Evolutionary conservation across 495 filamentous ascomycete genomes (phyloP), one percentile per base, ranked within the genome.

Genomic region (Talaromyces wortmannii): DNA sequence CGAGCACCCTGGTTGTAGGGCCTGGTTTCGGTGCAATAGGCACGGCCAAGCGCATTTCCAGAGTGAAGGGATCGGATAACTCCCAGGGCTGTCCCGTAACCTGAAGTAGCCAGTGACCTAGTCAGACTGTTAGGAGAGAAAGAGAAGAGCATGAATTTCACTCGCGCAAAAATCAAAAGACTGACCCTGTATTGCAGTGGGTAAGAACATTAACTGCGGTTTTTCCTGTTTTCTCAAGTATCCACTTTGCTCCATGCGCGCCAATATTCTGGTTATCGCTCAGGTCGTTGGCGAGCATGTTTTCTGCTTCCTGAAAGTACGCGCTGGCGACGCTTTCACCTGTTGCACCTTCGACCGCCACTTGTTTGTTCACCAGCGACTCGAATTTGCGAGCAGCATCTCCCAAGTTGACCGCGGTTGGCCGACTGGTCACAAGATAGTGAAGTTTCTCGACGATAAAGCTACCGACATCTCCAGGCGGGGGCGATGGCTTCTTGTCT

Each of bases 1-100:
- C 95, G 84, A 45, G 91, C 92, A 45, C 94, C 94, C 77, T 98
- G 94, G 72, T 98, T 98, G 71, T 98, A 98, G 1, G 94, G 94
- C 23, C 94, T 82, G 7, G 94, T 98, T 71, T 98, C 94, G 58
- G 94, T 96, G 76, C 92, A 98, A 76, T 88, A 97, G 46, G 88
- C 92, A 58, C 88, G 91, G 51, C 82, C 72, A 42, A 98, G 77
- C 4, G 76, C 69, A 12, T 76, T 73, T 45, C 75, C 78, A 4
- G 81, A 66, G 61, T 91, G 79, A 32, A 97, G 74, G n/a, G 85
- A 86, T 56, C 94, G 90, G 61, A 98, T 88, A 54, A 98, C 92
- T 10, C 94, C 94, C 7, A 98, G 76, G 2, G 94, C 94, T 36
- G 94, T 98, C 53, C 94, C 94, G 67, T 97, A 95, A 55, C 94